A percentile compares a stretch with the other conserved stretches of the same genome.
Evolutionary conservation across 495 filamentous ascomycete genomes (phyloP).

Genomic region (Penicillium paradoxum): DNA sequence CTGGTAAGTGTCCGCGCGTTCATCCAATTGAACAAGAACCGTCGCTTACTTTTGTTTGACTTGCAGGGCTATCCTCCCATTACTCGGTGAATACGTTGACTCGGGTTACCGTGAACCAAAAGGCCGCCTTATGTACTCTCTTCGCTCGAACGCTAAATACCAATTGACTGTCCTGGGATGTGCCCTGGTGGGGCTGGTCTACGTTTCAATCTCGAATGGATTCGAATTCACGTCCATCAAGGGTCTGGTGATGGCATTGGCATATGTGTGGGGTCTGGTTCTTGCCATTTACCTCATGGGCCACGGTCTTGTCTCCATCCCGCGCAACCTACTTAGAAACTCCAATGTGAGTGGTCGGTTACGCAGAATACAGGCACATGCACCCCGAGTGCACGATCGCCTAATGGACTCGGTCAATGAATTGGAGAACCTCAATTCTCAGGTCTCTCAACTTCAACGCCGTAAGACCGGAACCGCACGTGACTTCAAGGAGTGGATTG

Average conservation of each 20-base stretch:
- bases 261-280: slow-evolving; percentile 87
- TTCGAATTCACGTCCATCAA: slow-evolving; percentile 63
- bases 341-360: slow-evolving; percentile 68
- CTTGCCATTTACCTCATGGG: slow-evolving; percentile 97
- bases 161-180: slow-evolving; percentile 72
- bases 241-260: slow-evolving; percentile 82
- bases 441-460: slow-evolving; percentile 69
- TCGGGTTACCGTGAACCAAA: slow-evolving; percentile 85
- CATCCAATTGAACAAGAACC: background rate
- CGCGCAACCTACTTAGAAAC: slow-evolving; percentile 70
- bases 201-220: slow-evolving; percentile 75
- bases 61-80: slow-evolving; percentile 78
- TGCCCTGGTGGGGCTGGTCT: slow-evolving; percentile 67
- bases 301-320: slow-evolving; percentile 88
- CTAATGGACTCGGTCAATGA: slow-evolving; percentile 79
- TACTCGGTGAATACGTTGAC: slow-evolving; percentile 89
- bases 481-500: slow-evolving; percentile 90
- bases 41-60: slow-evolving; percentile 6
- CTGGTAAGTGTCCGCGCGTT: slow-evolving; percentile 55
- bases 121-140: slow-evolving; percentile 72
- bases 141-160: slow-evolving; percentile 81
- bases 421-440: slow-evolving; percentile 73
- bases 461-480: slow-evolving; percentile 79
- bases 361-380: slow-evolving; percentile 67
- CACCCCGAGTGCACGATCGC: slow-evolving; percentile 78